phyloP scores from a whole-genome alignment of 2,329 filamentous ascomycete species.

The Trichoderma atroviride region DNA sequence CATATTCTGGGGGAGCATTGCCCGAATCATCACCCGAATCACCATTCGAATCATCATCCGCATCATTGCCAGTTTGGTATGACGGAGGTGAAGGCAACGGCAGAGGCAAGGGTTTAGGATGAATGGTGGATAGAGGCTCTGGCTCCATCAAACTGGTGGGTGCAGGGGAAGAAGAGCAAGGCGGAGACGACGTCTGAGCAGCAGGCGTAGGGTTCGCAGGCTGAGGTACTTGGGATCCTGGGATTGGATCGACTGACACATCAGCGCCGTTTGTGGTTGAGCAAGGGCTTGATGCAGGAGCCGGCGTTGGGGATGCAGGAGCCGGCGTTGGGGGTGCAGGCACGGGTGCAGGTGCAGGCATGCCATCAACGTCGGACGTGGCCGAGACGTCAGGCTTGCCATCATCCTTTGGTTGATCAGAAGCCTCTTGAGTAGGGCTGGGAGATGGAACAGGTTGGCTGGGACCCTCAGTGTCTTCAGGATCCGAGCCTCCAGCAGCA shows the following conservation, averaged over 20 bases:
- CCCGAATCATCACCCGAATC: not conserved
- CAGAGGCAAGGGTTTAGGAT: not conserved
- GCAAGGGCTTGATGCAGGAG: conserved; percentile 4
- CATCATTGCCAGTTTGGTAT: not conserved
- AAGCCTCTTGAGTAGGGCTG: not conserved
- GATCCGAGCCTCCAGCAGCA: not conserved
- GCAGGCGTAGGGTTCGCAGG: not conserved
- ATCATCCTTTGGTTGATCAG: not conserved
- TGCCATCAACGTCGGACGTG: not conserved
- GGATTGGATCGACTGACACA: not conserved
- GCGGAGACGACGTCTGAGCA: not conserved
- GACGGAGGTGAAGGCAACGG: not conserved
- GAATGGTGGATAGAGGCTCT: not conserved
- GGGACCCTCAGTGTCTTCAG: not conserved
- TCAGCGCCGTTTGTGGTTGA: not conserved
- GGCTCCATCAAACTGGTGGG: not conserved
- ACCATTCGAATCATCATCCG: not conserved
- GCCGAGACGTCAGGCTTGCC: not conserved
- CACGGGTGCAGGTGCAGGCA: not conserved
- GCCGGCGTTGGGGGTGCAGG: not conserved
- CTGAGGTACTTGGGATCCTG: not conserved
- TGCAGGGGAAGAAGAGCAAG: not conserved
- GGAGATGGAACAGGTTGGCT: not conserved
- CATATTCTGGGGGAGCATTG: not conserved
- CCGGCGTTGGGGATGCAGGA: not conserved